Base-by-base conservation (phyloP, 495 filamentous ascomycete genomes). In the Daldinia childiae region DNA sequence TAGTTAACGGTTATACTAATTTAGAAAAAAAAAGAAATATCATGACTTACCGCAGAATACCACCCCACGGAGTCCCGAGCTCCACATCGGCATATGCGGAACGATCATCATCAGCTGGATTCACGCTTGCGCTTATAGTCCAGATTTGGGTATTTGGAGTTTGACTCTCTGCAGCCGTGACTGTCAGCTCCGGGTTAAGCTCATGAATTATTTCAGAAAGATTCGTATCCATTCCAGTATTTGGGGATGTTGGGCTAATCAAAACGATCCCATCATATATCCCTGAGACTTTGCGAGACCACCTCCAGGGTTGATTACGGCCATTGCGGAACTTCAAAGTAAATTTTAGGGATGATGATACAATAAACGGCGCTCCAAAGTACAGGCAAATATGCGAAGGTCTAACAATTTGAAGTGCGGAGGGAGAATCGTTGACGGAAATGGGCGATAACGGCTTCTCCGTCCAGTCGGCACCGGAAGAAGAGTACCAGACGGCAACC, bases 401-500 rank as follows among this genome's bases (percentile, higher is more conserved):
- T 71, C 54, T 63, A 19, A 6, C 64, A 51, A 66, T 38, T 80
- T 79, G 87, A 39, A 79, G 82, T 58, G 38, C 77, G 56, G 61
- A 77, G 58, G 73, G 79, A 14, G 66, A 52, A 82, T 79, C 24
- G 74, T 74, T 45, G 62, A 73, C 80, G 76, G 85, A 50, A 84
- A 76, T 26, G 51, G 70, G 69, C 54, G 72, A 50, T 19, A 90
- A 77, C 15, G 62, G 45, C 21, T 77, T 77, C 68, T 87, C 85
- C 41, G 71, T 62, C 89, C 89, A 91, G 34, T 84, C 71, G 5
- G 72, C 66, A 17, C 77, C 78, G 17, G 69, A 67, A 55, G 87
- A 84, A 27, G 91, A 91, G 73, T 94, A 88, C 93, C 93, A 97
- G 1, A 97, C 80, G 34, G 89, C 84, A 6, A 91, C 85, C 74